Base-by-base conservation (phyloP, 1,284 basidiomycete species). In the Sutorius eximius region DNA sequence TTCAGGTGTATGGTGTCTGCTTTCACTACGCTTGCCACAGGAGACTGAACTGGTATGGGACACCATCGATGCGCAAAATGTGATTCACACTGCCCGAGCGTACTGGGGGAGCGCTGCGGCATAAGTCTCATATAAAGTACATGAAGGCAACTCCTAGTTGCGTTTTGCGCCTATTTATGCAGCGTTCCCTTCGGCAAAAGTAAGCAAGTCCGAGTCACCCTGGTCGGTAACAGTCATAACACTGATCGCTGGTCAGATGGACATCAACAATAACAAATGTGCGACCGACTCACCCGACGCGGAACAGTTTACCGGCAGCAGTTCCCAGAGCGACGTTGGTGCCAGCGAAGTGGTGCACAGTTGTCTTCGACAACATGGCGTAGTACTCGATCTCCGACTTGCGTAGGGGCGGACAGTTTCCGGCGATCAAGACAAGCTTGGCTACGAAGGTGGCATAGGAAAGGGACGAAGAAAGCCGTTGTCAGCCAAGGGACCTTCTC, bases 351-450 rank as follows among this genome's bases (percentile, higher is more conserved):
- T 98, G 95, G 81, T 98, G 95, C 51, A 98, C 95, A 59, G 88
- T 86, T 57, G 95, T 98, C 83, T 98, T 98, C 62, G 92, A 95
- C 69, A 99, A 84, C 96, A 99, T 99, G 80, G 97, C 97, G 76
- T 99, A 99, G 85, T 99, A 99, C 83, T 99, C 97, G 61, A 99
- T 84, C 85, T 99, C 97, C 57, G 95, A 98, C 78, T 98, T 98
- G 78, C 97, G 93, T 63, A 99, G 86, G 61, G 97, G 97, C 57
- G 96, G 97, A 79, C 95, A 98, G 83, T 99, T 99, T 68, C 94
- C 95, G 70, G 96, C 95, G 74, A 99, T 98, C 74, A 99, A 82
- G 71, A 99, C 90, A 68, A 99, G 93, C 82, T 98, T 99, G 76
- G 96, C 97, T 97, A 74, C 46, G 64, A 27, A 42, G 43, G 36